Conservation (phyloP, 2,329 filamentous ascomycete genomes). For the Penicillium sp. region DNA sequence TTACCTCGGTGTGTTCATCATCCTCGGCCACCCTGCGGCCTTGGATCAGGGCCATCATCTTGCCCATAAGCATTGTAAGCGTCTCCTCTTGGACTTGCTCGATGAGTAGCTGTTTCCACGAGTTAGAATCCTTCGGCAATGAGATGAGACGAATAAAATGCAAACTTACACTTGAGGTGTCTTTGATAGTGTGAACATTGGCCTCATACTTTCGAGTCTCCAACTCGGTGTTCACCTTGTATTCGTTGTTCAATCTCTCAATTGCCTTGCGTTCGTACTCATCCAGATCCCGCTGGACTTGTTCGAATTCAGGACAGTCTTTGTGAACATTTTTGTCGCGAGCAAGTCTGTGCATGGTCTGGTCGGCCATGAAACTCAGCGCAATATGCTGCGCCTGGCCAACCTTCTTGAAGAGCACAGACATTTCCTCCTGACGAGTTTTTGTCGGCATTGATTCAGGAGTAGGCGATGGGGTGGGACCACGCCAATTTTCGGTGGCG, state of each 20-base stretch:
- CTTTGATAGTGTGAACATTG: conserved; percentile 35
- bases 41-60: conserved; percentile 20
- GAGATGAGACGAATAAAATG: not conserved
- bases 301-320: conserved; percentile 40
- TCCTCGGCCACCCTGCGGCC: conserved; percentile 24
- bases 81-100: conserved; percentile 19
- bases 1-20: conserved; percentile 30
- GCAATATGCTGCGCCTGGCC: conserved; percentile 44
- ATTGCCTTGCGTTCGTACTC: conserved; percentile 30
- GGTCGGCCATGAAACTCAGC: conserved; percentile 40
- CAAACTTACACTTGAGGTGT: conserved; percentile 34
- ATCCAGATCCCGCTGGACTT: conserved; percentile 35
- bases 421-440: conserved; percentile 45
- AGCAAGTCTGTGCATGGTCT: conserved; percentile 40
- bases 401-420: conserved; percentile 43
- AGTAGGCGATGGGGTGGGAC: conserved; percentile 38
- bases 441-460: conserved; percentile 40
- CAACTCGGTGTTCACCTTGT: conserved; percentile 34
- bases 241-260: conserved; percentile 32
- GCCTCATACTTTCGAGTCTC: conserved; percentile 32
- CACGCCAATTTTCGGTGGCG: conserved; percentile 31
- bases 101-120: conserved; percentile 11
- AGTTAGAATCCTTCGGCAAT: not conserved
- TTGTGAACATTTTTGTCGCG: conserved; percentile 45
- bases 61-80: conserved; percentile 21